phyloP scores from a whole-genome alignment of 2,329 filamentous ascomycete species.

The Claviceps sp. region DNA sequence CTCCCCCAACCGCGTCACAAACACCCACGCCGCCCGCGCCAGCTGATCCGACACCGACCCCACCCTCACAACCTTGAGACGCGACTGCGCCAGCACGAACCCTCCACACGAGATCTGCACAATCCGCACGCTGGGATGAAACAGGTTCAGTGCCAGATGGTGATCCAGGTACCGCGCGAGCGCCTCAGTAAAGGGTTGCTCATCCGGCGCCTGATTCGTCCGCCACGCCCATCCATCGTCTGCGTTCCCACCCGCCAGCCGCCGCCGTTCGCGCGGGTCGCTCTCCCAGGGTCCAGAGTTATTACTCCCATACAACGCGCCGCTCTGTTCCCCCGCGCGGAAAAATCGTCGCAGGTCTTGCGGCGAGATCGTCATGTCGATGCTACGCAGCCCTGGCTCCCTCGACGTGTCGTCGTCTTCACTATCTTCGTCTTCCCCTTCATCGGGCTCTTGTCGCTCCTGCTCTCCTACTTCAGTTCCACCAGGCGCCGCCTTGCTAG shows the following conservation, averaged over 20 bases:
- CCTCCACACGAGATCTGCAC: conserved; percentile 41
- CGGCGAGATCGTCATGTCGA: conserved; percentile 39
- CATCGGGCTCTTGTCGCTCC: not conserved
- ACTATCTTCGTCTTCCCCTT: conserved; percentile 3
- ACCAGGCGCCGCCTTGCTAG: not conserved
- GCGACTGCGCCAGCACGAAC: conserved; percentile 39
- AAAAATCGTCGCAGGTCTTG: conserved; percentile 34
- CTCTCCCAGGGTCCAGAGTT: conserved; percentile 15
- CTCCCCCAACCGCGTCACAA: conserved; percentile 22
- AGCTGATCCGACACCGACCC: conserved; percentile 18
- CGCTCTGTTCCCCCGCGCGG: conserved; percentile 21
- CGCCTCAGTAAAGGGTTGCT: conserved; percentile 34
- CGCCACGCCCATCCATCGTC: conserved; percentile 44
- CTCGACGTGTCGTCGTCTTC: conserved; percentile 8
- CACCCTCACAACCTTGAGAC: conserved; percentile 32
- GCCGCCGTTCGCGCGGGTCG: conserved; percentile 26
- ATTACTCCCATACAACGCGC: not conserved
- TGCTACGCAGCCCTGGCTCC: conserved; percentile 22
- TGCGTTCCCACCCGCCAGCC: conserved; percentile 30
- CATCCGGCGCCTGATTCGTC: conserved; percentile 7
- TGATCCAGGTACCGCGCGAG: conserved; percentile 34
- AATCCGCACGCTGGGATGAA: conserved; percentile 40
- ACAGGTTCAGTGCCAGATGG: conserved; percentile 42
- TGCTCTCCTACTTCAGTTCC: not conserved
- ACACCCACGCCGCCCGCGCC: conserved; percentile 23